phyloP scores from a whole-genome alignment of 2,329 filamentous ascomycete species.

The Pseudogymnoascus sp. region DNA sequence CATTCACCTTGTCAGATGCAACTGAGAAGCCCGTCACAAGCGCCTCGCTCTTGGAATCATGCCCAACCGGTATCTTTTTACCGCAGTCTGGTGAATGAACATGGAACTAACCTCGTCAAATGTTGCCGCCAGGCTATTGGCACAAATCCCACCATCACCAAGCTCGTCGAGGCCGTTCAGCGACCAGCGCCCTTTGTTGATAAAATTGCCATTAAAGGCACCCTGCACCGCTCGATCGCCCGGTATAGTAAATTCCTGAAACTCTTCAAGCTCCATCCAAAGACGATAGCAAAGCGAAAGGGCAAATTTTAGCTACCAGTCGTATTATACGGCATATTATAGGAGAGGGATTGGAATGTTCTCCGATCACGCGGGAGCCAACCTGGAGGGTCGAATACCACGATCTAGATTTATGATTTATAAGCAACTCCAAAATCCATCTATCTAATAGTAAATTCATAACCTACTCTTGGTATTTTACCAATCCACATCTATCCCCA shows the following conservation, averaged over 20 bases:
- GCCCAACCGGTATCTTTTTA: constrained; percentile 36
- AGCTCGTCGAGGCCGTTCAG: constrained; percentile 27
- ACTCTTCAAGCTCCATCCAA: constrained; percentile 26
- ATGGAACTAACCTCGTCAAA: background rate
- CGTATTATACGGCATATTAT: no score
- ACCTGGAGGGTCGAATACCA: no score
- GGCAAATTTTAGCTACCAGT: background rate
- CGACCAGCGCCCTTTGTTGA: constrained; percentile 32
- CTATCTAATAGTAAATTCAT: background rate
- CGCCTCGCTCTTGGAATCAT: constrained; percentile 25
- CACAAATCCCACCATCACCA: constrained; percentile 6
- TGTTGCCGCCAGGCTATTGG: background rate
- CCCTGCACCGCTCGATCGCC: constrained; percentile 27
- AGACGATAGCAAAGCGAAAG: background rate
- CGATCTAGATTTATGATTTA: no score
- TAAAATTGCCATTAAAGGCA: constrained; percentile 32
- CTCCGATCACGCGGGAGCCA: no score
- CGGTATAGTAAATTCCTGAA: constrained; percentile 33
- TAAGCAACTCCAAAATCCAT: background rate
- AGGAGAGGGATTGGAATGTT: no score
- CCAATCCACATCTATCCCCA: background rate
- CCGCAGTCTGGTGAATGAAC: constrained; percentile 34
- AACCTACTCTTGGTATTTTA: background rate
- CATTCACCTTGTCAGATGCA: constrained; percentile 30
- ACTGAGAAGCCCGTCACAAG: constrained; percentile 27